These are phyloP conservation scores for Ceratobasidium sp. DNA, from an alignment of 1,284 basidiomycete species.

Conservation along the genomic window DNA sequence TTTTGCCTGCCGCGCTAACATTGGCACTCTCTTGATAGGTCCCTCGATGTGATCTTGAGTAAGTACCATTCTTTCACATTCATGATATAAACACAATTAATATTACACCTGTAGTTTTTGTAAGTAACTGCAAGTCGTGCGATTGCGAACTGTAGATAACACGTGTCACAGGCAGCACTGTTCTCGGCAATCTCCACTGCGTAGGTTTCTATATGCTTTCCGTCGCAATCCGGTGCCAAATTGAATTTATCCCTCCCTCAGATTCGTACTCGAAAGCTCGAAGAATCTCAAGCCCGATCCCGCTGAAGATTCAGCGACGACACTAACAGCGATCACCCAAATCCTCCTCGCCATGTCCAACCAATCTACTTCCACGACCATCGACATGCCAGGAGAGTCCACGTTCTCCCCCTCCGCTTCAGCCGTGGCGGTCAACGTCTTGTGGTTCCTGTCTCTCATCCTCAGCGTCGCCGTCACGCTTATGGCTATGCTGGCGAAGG, in stretches of 20 bases:
- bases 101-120: no score
- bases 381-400: no score
- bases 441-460: not conserved
- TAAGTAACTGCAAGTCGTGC: no score
- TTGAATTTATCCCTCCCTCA: not conserved
- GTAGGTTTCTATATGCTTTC: not conserved
- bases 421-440: not conserved
- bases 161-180: not conserved
- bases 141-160: no score
- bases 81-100: no score
- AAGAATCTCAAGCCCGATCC: not conserved
- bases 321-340: not conserved
- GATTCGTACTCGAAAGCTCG: conserved; percentile 3
- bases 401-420: not conserved
- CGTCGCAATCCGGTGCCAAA: not conserved
- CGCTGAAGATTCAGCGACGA: not conserved
- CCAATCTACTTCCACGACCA: no score
- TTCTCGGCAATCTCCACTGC: not conserved
- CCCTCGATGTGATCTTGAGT: no score
- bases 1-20: not conserved
- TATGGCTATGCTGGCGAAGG: conserved; percentile 14
- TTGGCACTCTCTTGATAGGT: no score
- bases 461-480: conserved; percentile 9
- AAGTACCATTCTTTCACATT: no score
- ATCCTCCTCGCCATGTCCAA: not conserved